These are phyloP conservation scores for Leishmania martiniquensis DNA, from an alignment of 208 protist genomes.

Conservation along the genomic window DNA sequence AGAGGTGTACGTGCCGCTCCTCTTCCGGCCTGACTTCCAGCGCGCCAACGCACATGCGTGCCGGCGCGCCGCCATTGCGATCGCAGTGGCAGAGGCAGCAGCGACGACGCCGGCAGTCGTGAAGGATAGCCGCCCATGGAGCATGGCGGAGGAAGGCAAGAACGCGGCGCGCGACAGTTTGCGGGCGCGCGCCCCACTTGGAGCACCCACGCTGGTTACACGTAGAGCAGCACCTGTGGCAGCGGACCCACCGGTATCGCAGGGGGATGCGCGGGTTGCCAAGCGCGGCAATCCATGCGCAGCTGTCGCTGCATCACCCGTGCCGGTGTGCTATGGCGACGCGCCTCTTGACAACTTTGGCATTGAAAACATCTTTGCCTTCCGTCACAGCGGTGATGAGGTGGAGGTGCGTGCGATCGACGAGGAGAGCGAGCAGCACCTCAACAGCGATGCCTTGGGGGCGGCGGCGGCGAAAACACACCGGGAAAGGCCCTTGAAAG, in stretches of 20 bases:
- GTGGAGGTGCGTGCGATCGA: background rate
- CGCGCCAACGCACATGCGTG: background rate
- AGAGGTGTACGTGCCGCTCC: constrained; percentile 27
- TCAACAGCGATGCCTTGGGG: background rate
- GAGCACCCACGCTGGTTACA: background rate
- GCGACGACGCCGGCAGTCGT: background rate
- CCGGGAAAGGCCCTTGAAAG: background rate
- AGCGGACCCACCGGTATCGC: background rate
- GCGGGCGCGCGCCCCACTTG: background rate
- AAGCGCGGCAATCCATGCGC: background rate
- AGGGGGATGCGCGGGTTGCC: background rate
- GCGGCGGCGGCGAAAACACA: background rate
- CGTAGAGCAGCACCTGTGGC: background rate
- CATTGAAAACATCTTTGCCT: background rate
- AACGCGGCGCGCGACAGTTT: background rate
- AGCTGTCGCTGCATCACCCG: background rate
- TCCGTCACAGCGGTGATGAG: background rate
- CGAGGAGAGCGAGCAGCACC: background rate
- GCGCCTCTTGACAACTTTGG: background rate
- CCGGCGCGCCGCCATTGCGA: background rate
- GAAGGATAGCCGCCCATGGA: background rate
- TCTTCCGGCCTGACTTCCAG: constrained; percentile 27
- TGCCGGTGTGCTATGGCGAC: background rate
- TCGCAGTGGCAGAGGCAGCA: background rate
- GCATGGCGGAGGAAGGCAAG: background rate